These are phyloP conservation scores for Hyphodiscus sp. DNA, from an alignment of 2,329 filamentous ascomycete species.

Conservation along the genomic window DNA sequence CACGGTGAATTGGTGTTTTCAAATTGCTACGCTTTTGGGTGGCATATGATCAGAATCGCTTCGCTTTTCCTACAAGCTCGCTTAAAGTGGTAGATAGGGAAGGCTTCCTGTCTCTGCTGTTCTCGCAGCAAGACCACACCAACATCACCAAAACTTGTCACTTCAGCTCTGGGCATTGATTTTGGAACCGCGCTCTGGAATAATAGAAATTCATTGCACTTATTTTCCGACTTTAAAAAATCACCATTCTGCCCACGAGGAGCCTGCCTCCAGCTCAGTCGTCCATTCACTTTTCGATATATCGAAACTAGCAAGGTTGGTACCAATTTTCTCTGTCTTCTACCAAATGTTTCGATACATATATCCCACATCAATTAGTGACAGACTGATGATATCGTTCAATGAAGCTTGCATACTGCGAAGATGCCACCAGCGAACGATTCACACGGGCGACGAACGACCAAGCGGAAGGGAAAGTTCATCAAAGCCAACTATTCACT, in stretches of 20 bases:
- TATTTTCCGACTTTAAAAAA: background rate
- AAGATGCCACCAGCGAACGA: background rate
- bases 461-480: background rate
- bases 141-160: background rate
- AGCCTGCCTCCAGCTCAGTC: background rate
- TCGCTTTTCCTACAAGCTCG: background rate
- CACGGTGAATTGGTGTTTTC: background rate
- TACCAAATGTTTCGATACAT: background rate
- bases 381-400: background rate
- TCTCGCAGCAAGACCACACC: background rate
- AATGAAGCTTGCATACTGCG: background rate
- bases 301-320: background rate
- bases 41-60: background rate
- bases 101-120: background rate
- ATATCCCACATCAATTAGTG: background rate
- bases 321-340: background rate
- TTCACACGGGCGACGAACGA: background rate
- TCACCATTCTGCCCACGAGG: background rate
- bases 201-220: background rate
- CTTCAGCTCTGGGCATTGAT: background rate
- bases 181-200: background rate
- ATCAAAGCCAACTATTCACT: background rate
- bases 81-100: background rate
- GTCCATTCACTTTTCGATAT: background rate
- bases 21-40: background rate